Evolutionary conservation across 306 rosid genomes (phyloP).

Genomic region (Vicia sativa): DNA sequence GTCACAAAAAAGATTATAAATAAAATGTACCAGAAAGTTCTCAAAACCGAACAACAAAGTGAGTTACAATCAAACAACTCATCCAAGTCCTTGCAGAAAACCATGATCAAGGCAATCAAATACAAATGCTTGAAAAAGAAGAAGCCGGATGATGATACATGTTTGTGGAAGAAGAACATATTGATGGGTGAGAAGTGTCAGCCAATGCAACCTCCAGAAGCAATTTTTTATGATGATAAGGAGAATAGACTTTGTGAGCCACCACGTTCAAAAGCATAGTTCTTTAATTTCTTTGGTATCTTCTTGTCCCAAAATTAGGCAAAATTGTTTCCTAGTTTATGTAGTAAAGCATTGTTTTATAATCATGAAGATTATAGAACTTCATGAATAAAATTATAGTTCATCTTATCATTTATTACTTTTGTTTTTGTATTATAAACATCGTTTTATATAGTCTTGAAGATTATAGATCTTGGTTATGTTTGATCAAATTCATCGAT

Average conservation of each 20-base stretch:
- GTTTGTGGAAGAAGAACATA: conserved; percentile 57
- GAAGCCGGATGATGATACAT: conserved; percentile 32
- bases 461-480: too few relatives aligned
- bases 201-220: conserved; percentile 50
- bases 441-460: too few relatives aligned
- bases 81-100: conserved; percentile 18
- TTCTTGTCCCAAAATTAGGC: not conserved
- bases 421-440: too few relatives aligned
- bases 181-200: conserved; percentile 58
- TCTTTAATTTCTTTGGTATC: not conserved
- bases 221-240: conserved; percentile 40
- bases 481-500: too few relatives aligned
- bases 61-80: not conserved
- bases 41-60: not conserved
- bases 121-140: not conserved
- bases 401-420: not conserved
- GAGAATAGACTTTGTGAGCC: conserved; percentile 45
- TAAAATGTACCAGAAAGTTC: conserved; percentile 10
- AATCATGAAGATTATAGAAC: not conserved
- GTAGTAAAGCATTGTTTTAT: not conserved
- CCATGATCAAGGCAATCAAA: conserved; percentile 27
- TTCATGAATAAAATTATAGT: not conserved
- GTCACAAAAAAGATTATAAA: conserved; percentile 22
- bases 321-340: not conserved
- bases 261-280: conserved; percentile 42